These are phyloP conservation scores for Litsea cubeba DNA, from an alignment of 164 flowering plant genomes.

Conservation along the genomic window DNA sequence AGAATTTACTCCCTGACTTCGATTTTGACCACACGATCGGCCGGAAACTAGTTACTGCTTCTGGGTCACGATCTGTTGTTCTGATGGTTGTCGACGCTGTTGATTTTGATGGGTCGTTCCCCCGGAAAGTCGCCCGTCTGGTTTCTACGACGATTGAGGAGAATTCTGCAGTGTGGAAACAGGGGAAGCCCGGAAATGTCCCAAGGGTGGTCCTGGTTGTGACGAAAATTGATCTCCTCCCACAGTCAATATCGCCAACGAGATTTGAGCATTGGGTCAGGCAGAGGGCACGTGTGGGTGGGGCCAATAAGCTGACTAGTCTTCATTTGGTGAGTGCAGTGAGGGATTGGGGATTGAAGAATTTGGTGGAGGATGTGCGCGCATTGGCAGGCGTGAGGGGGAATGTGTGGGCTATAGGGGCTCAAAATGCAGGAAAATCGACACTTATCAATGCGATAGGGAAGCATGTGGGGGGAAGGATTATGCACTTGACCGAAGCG, in stretches of 20 bases:
- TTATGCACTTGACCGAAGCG: constrained; percentile 75
- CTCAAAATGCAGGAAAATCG: constrained; percentile 95
- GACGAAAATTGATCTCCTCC: constrained; percentile 85
- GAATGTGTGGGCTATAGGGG: constrained; percentile 89
- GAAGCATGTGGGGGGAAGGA: constrained; percentile 52
- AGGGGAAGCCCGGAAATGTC: constrained; percentile 82
- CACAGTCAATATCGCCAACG: constrained; percentile 52
- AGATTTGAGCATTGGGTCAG: constrained; percentile 87
- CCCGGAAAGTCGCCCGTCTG: constrained; percentile 58
- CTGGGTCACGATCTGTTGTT: constrained; percentile 66
- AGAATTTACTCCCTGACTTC: constrained; percentile 89
- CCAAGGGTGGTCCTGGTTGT: constrained; percentile 82
- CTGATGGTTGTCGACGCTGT: constrained; percentile 83
- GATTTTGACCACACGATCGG: constrained; percentile 94
- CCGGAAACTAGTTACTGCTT: constrained; percentile 40
- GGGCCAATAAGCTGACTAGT: constrained; percentile 59
- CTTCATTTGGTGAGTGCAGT: constrained; percentile 85
- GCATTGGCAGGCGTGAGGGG: constrained; percentile 71
- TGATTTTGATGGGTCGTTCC: constrained; percentile 94
- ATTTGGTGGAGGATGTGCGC: constrained; percentile 67
- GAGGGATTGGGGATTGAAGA: constrained; percentile 81
- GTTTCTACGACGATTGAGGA: constrained; percentile 68
- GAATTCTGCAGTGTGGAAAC: constrained; percentile 69
- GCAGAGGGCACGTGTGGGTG: constrained; percentile 74
- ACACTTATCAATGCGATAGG: constrained; percentile 82